Percentiles rank a stretch among this genome's conserved stretches.
These are phyloP conservation scores for Gracilariopsis chorda DNA, from an alignment of 23 red algal genomes.

Conservation along the genomic window DNA sequence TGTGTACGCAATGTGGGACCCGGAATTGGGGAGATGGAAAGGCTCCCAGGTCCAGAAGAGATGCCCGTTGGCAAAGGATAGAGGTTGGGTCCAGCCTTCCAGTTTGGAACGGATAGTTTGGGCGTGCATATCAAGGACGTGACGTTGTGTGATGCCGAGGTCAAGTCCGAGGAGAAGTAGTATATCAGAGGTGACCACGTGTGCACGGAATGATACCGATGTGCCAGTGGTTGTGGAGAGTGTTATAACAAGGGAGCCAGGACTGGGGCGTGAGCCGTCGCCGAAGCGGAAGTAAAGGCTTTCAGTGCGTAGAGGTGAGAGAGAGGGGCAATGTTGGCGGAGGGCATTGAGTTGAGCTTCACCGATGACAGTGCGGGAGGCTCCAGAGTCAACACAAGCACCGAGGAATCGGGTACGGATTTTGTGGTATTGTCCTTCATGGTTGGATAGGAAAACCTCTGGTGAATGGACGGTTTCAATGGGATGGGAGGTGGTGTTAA, in stretches of 20 bases:
- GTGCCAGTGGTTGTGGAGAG: neutral
- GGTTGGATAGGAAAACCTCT: too few relatives aligned
- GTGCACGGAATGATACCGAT: neutral
- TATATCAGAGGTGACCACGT: neutral
- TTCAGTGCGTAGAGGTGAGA: neutral
- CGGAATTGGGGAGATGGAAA: too few relatives aligned
- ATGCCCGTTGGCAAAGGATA: neutral
- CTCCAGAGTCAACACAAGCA: slow-evolving; percentile 16
- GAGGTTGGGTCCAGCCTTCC: neutral
- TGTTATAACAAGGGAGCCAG: neutral
- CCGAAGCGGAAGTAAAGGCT: neutral
- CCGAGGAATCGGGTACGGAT: neutral
- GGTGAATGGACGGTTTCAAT: too few relatives aligned
- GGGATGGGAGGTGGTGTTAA: too few relatives aligned
- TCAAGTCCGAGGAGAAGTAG: slow-evolving; percentile 22
- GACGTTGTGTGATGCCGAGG: neutral
- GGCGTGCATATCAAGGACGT: neutral
- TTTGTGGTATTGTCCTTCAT: too few relatives aligned
- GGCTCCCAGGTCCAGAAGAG: neutral
- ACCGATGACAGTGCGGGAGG: neutral
- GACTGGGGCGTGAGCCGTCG: neutral
- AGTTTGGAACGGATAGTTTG: neutral
- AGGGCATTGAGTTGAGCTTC: neutral
- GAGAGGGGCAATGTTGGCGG: neutral
- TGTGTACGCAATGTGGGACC: neutral